Percentiles rank a stretch among this genome's conserved stretches.
Evolutionary conservation across 305 asterid species (phyloP).

Genomic region (Coffea humblotiana): DNA sequence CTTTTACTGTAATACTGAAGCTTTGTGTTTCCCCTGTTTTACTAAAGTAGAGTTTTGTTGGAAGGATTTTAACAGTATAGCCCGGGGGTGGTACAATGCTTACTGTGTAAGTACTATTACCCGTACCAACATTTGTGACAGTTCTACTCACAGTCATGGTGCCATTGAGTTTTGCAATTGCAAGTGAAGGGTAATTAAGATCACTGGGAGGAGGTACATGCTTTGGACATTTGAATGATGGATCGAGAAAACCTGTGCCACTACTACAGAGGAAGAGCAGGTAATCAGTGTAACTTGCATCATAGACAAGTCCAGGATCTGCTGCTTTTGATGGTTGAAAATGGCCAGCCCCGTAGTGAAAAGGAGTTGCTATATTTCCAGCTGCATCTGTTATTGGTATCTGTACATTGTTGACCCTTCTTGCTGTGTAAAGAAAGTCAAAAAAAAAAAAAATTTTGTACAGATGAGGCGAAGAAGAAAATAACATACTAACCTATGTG

Average conservation of each 20-base stretch:
- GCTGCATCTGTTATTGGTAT: constrained; percentile 32
- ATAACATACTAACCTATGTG: not conserved
- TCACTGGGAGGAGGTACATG: constrained; percentile 16
- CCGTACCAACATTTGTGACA: constrained; percentile 36
- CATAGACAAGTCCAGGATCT: constrained; percentile 55
- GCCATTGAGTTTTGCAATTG: constrained; percentile 25
- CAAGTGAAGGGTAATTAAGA: constrained; percentile 40
- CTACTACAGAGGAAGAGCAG: constrained; percentile 40
- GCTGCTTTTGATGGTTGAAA: constrained; percentile 48
- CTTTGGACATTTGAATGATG: constrained; percentile 30
- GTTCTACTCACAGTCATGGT: constrained; percentile 23
- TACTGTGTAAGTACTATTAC: constrained; percentile 12
- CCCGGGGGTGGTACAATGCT: constrained; percentile 30
- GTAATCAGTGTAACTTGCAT: constrained; percentile 39
- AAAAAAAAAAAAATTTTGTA: not conserved
- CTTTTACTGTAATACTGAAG: constrained; percentile 28
- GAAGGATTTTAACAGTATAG: constrained; percentile 29
- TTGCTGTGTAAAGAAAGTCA: constrained; percentile 27
- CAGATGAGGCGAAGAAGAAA: not conserved
- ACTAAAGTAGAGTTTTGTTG: constrained; percentile 19
- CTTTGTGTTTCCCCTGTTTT: constrained; percentile 24
- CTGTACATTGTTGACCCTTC: constrained; percentile 27
- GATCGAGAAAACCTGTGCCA: not conserved
- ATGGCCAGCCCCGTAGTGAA: constrained; percentile 47
- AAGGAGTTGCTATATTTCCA: constrained; percentile 40